Evolutionary conservation across 2,329 filamentous ascomycete species (phyloP).

Genomic region (Pestalotiopsis sp.): DNA sequence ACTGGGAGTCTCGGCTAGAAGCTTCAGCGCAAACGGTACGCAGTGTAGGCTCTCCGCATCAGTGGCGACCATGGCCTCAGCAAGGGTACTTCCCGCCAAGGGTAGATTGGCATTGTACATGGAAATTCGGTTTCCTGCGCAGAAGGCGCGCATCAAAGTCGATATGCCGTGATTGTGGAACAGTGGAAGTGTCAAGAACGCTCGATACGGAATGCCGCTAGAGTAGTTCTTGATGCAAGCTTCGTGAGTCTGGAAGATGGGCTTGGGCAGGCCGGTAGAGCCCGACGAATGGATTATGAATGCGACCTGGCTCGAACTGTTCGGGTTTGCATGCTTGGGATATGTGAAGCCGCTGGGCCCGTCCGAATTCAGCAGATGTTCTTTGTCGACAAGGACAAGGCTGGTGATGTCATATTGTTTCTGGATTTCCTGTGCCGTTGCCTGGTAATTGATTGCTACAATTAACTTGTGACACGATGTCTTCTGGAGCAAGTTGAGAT

Average conservation of each 20-base stretch:
- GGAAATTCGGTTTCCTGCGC: conserved; percentile 40
- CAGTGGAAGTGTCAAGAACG: conserved; percentile 44
- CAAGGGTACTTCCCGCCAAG: conserved; percentile 36
- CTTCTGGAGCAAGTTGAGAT: conserved; percentile 38
- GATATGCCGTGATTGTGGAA: conserved; percentile 45
- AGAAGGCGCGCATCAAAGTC: conserved; percentile 44
- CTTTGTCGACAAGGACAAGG: conserved; percentile 19
- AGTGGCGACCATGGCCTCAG: conserved; percentile 35
- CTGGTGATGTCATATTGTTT: conserved; percentile 23
- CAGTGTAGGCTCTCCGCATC: conserved; percentile 40
- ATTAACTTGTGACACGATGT: conserved; percentile 37
- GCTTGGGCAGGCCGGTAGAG: conserved; percentile 48
- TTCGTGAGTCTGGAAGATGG: conserved; percentile 25
- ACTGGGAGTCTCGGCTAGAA: conserved; percentile 36
- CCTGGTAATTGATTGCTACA: conserved; percentile 34
- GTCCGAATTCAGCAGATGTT: conserved; percentile 18
- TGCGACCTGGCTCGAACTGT: conserved; percentile 25
- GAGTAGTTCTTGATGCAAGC: conserved; percentile 2
- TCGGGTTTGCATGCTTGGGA: conserved; percentile 14
- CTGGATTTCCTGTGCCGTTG: conserved; percentile 31
- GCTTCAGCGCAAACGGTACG: conserved; percentile 42
- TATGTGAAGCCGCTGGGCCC: background rate
- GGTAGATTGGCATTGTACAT: conserved; percentile 42
- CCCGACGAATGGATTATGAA: conserved; percentile 50
- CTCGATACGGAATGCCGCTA: conserved; percentile 22